phyloP scores from a whole-genome alignment of 2,329 filamentous ascomycete species.

The Coccinonectria pachysandricola region DNA sequence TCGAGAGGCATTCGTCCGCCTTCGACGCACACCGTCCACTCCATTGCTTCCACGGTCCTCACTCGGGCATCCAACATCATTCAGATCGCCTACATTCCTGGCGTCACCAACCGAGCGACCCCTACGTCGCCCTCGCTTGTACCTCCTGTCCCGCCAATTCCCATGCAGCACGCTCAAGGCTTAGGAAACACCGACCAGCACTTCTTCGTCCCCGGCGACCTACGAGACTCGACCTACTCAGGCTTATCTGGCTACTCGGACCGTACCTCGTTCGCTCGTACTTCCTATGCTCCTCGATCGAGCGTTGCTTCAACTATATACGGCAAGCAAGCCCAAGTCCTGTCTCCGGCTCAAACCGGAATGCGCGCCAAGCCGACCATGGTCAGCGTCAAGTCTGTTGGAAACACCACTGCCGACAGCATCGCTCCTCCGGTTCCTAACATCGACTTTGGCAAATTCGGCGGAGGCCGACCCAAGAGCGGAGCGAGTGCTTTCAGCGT shows the following conservation, averaged over 20 bases:
- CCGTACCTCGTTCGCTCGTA: constrained; percentile 50
- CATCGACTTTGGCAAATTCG: constrained; percentile 56
- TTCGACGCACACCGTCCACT: constrained; percentile 77
- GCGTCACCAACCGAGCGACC: constrained; percentile 84
- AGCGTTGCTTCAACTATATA: constrained; percentile 92
- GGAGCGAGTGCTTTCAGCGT: constrained; percentile 53
- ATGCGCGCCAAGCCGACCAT: constrained; percentile 83
- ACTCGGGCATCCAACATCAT: constrained; percentile 98
- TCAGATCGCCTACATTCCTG: constrained; percentile 97
- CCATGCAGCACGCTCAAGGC: constrained; percentile 47
- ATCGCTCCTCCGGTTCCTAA: constrained; percentile 61
- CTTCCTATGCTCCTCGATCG: constrained; percentile 49
- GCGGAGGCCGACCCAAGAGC: constrained; percentile 38
- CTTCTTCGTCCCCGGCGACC: constrained; percentile 85
- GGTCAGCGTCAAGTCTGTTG: constrained; percentile 76
- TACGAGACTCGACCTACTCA: constrained; percentile 86
- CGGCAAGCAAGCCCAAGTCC: constrained; percentile 75
- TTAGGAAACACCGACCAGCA: constrained; percentile 63
- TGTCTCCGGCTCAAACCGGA: constrained; percentile 76
- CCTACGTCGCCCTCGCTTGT: constrained; percentile 75
- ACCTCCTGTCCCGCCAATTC: constrained; percentile 89
- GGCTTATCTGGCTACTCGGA: constrained; percentile 56
- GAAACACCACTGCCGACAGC: constrained; percentile 40
- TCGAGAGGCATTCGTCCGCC: constrained; percentile 44
- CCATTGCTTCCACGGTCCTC: constrained; percentile 88